phyloP scores from a whole-genome alignment of 2,329 filamentous ascomycete species.

The Emmonsiellopsis sp. region DNA sequence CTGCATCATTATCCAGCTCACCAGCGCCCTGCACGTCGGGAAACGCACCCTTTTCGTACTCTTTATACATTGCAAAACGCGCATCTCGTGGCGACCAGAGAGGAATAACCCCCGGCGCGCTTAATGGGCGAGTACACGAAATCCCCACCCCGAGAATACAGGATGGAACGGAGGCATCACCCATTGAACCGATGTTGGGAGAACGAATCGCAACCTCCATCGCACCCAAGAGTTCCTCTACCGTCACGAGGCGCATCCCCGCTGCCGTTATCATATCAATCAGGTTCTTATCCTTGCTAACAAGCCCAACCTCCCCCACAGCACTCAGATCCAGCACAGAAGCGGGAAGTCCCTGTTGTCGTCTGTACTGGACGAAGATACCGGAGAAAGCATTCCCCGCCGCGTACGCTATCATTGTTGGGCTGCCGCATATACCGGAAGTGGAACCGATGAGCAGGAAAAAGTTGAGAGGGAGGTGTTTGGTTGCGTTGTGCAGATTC shows the following conservation, averaged over 20 bases:
- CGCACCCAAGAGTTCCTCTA: too few relatives aligned
- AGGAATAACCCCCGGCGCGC: too few relatives aligned
- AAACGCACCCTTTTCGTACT: too few relatives aligned
- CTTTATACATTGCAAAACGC: too few relatives aligned
- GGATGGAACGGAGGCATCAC: too few relatives aligned
- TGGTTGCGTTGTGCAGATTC: slow-evolving; percentile 13
- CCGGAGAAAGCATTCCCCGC: slow-evolving; percentile 10
- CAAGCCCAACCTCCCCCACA: slow-evolving; percentile 14
- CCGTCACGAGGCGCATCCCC: not conserved
- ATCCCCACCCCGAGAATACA: too few relatives aligned
- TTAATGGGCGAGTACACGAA: too few relatives aligned
- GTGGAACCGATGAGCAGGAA: slow-evolving; percentile 12
- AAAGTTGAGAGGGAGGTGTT: slow-evolving; percentile 11
- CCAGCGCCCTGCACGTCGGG: too few relatives aligned
- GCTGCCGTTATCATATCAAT: not conserved
- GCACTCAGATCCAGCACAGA: slow-evolving; percentile 12
- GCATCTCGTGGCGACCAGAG: too few relatives aligned
- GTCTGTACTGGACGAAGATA: slow-evolving; percentile 11
- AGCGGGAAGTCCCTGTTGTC: slow-evolving; percentile 10
- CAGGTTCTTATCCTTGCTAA: not conserved
- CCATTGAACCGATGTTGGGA: too few relatives aligned
- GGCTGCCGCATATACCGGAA: slow-evolving; percentile 2
- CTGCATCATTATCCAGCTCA: too few relatives aligned
- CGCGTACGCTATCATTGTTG: slow-evolving; percentile 5
- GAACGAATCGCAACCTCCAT: too few relatives aligned